Base-by-base conservation (phyloP, 164 flowering plant genomes). In the Cinnamomum chago region DNA sequence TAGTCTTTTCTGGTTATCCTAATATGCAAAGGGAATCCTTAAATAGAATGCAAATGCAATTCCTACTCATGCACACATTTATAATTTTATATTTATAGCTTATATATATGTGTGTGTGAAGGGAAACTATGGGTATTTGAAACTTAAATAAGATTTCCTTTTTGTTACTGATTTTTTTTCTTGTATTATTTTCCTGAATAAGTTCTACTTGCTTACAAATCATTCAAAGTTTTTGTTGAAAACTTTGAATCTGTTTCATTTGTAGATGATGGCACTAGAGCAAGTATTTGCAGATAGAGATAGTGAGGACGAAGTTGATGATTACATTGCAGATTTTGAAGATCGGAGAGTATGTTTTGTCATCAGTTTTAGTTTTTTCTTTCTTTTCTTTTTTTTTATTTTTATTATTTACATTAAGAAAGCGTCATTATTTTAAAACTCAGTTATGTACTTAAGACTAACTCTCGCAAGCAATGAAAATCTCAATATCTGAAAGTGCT, bases 221-320 rank as follows among this genome's bases (percentile, higher is more conserved):
- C 2, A 30, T 30, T 47, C 2, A 15, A 12, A 35, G 22, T 22
- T 35, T 23, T 52, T 14, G 30, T 72, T 33, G 23, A 35, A 50
- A 51, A 25, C 15, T 72, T 60, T 40, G 70, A 51, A 20, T 64
- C 17, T 68, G 27, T 77, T 79, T 62, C 78, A 58, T 25, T 82
- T 88, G 80, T 74, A 95, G 99, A 97, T 95, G n/a, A 95, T 95
- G 99, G 92, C 85, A 40, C 25, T 90, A 79, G 97, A 90, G 76
- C 91, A 93, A 89, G 96, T 93, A 60, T 77, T 89, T n/a, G 86
- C 98, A n/a, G 98, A 95, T 70, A 85, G 84, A 14, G 99, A 93
- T 77, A 95, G 99, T 78, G 99, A 95, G 79, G 98, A 93, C 81
- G 99, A 95, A 86, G 96, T 92, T 76, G 99, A 93, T 82, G 94